A percentile compares a stretch with the other conserved stretches of the same genome.
These are phyloP conservation scores for Hypoxylon lenormandii DNA, from an alignment of 495 filamentous ascomycete genomes.

Conservation along the genomic window DNA sequence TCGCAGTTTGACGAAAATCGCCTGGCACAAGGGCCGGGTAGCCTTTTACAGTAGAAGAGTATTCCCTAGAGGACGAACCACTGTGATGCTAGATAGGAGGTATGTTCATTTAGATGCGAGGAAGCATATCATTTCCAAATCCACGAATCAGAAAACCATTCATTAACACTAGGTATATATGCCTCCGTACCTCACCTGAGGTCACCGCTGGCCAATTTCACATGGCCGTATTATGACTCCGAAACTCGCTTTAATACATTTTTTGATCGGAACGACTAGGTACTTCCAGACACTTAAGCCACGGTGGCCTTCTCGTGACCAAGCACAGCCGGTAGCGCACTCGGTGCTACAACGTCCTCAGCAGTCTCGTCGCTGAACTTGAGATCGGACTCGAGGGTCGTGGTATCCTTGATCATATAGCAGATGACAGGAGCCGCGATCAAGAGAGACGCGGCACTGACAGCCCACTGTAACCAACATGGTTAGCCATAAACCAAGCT, in stretches of 20 bases:
- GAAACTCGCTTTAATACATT: slow-evolving; percentile 3
- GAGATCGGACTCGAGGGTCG: slow-evolving; percentile 79
- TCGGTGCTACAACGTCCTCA: slow-evolving; percentile 66
- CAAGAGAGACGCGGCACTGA: slow-evolving; percentile 76
- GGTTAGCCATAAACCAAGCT: slow-evolving; percentile 36
- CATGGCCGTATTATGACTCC: slow-evolving; percentile 11
- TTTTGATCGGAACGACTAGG: neutral
- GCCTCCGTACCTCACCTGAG: slow-evolving; percentile 1
- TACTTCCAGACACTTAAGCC: slow-evolving; percentile 25
- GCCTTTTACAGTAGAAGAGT: too few species aligned
- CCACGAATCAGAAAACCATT: slow-evolving; percentile 2
- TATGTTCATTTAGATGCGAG: too few species aligned
- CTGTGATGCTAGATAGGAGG: too few species aligned
- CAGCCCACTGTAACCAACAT: slow-evolving; percentile 71
- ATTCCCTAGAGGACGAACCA: too few species aligned
- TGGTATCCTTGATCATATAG: slow-evolving; percentile 79
- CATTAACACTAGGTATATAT: slow-evolving; percentile 7
- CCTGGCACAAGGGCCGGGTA: too few species aligned
- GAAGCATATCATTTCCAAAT: too few species aligned
- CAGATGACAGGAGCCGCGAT: slow-evolving; percentile 83
- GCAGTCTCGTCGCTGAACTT: slow-evolving; percentile 84
- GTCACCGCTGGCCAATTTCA: neutral
- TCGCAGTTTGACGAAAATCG: too few species aligned
- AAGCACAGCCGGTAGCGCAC: slow-evolving; percentile 2
- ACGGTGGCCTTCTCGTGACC: slow-evolving; percentile 32